Conservation (phyloP, 192 early-diverging fungal genomes). For the Rhizophagus prolifer region DNA sequence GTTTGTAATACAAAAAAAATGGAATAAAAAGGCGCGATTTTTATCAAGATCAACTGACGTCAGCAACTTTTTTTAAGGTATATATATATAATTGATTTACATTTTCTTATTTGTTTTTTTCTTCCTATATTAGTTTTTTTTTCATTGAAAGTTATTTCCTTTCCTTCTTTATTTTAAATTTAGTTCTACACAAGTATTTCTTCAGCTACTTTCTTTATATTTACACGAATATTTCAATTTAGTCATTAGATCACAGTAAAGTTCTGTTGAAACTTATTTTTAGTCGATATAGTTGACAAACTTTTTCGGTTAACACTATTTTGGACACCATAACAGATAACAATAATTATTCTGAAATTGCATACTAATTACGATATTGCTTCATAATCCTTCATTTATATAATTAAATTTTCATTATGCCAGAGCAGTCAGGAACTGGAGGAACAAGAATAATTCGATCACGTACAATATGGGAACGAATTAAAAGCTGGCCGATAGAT, state of each 20-base stretch:
- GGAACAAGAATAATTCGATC: neutral
- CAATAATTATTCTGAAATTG: too few relatives aligned
- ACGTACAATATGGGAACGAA: neutral
- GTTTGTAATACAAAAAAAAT: neutral
- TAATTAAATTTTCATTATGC: neutral
- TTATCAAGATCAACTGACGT: neutral
- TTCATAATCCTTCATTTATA: neutral
- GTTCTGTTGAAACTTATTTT: too few relatives aligned
- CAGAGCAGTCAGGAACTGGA: neutral
- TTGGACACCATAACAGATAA: neutral
- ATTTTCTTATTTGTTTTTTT: neutral
- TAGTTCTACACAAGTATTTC: neutral
- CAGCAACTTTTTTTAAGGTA: neutral
- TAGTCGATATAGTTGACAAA: neutral
- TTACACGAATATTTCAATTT: neutral
- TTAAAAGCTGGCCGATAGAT: neutral
- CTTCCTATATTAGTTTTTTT: neutral
- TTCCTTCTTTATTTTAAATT: neutral
- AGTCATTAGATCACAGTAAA: neutral
- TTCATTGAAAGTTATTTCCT: neutral
- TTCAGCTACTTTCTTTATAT: neutral
- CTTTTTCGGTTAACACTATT: neutral
- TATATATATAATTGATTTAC: neutral
- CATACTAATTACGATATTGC: neutral
- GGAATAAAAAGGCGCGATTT: neutral